phyloP scores from a whole-genome alignment of 106 monocot genomes.

The Iris macrosiphon region DNA sequence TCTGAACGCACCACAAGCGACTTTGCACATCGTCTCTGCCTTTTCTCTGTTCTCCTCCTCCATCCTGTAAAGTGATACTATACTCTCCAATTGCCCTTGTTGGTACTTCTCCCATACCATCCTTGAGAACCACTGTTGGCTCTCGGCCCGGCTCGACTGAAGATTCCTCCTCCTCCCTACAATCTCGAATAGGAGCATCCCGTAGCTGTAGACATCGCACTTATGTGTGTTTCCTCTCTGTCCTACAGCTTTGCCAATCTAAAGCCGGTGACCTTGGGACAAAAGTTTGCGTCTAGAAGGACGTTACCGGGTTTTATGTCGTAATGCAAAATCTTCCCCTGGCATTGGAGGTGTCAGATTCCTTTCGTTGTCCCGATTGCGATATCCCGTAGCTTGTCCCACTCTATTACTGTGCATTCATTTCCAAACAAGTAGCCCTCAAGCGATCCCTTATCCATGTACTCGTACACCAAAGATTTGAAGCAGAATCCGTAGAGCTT shows the following conservation, averaged over 20 bases:
- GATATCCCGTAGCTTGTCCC: conserved; percentile 9
- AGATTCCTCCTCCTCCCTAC: conserved; percentile 22
- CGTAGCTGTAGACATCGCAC: conserved; percentile 31
- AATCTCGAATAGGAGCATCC: conserved; percentile 24
- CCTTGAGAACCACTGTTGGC: conserved; percentile 16
- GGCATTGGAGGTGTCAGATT: conserved; percentile 16
- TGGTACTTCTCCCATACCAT: conserved; percentile 21
- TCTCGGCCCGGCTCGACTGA: neutral
- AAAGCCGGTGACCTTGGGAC: conserved; percentile 22
- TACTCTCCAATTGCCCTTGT: neutral
- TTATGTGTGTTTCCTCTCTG: conserved; percentile 16
- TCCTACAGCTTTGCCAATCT: conserved; percentile 24
- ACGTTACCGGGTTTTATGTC: conserved; percentile 32
- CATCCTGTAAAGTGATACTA: neutral
- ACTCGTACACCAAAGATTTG: conserved; percentile 13
- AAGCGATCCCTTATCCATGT: conserved; percentile 2
- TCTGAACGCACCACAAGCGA: conserved; percentile 28
- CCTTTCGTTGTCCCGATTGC: conserved; percentile 13
- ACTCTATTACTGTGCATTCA: conserved; percentile 8
- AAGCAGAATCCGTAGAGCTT: conserved; percentile 20
- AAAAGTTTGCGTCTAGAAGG: conserved; percentile 15
- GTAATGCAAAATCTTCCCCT: conserved; percentile 12
- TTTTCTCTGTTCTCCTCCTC: conserved; percentile 7
- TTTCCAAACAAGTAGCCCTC: conserved; percentile 5
- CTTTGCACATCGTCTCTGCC: conserved; percentile 15